Evolutionary conservation across 768 basidiomycete species (phyloP), one percentile per base, ranked within the genome.

Genomic region (Neoboletus brunneissimus): DNA sequence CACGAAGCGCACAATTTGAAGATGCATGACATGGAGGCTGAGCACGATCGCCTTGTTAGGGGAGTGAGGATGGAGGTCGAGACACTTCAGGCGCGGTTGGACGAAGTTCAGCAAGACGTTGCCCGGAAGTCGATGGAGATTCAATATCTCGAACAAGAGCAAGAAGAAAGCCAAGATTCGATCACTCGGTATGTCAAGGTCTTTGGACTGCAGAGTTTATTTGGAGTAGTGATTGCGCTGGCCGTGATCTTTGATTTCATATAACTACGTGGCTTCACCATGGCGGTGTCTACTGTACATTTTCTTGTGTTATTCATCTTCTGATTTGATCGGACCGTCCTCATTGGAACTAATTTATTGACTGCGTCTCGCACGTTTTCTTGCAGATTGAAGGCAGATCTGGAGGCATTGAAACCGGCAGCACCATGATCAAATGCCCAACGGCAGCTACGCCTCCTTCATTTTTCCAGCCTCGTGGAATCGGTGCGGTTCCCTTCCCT

Each of bases 1-100:
- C 88, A 94, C 60, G 88, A 91, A 69, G 92, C 92, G 6, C 92
- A 94, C 70, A 89, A 88, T 67, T 76, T 87, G 59, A 93, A 88
- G 75, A 68, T 94, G 61, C 75, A 85, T 50, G 90, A 93, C 71
- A 60, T 92, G 53, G 78, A 87, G 67, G 84, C 85, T 16, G 82
- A 81, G 22, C 83, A 89, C 64, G 83, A 85, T 31, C 85, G 84
- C 61, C 75, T 74, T 27, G 67, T 84, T 47, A 81, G 81, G 61
- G 75, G 62, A 38, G 52, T 87, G 48, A 78, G 73, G 64, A 79
- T 80, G 35, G 80, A 90, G 64, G 76, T 91, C 9, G 84, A 86
- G 35, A 72, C 70, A 11, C 74, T 83, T 13, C 72, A 78, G 54
- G 58, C 65, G 27, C 81, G 77, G 65, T 75, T 81, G 38, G 75